Conservation (phyloP, 805 yeast species). For the Monosporozyma yasuniensis region DNA sequence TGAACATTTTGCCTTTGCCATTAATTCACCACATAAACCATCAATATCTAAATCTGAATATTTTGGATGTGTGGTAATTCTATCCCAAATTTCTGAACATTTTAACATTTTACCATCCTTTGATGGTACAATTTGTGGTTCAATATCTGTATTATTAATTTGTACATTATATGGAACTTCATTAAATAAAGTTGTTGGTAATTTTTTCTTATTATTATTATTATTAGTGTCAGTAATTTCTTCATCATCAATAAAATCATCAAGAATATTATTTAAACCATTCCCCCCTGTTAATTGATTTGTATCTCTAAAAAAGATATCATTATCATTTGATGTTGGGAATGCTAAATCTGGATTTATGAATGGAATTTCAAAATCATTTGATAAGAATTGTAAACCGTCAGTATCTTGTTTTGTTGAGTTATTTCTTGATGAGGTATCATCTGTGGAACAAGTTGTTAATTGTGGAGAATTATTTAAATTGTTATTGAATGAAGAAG, state of each 20-base stretch:
- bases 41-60: conserved; percentile 91
- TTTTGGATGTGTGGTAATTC: conserved; percentile 88
- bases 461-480: conserved; percentile 2
- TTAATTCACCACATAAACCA: conserved; percentile 82
- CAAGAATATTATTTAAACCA: background rate
- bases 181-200: conserved; percentile 8
- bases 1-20: conserved; percentile 89
- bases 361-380: conserved; percentile 13
- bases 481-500: conserved; percentile 2
- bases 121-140: conserved; percentile 53
- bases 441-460: conserved; percentile 1
- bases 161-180: conserved; percentile 8
- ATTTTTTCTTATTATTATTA: background rate
- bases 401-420: background rate
- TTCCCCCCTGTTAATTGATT: background rate
- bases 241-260: conserved; percentile 5
- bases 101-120: conserved; percentile 51
- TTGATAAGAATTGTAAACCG: background rate
- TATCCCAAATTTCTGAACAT: conserved; percentile 94
- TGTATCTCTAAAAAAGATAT: conserved; percentile 12
- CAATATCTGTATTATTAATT: conserved; percentile 16
- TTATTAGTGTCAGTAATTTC: background rate
- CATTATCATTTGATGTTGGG: conserved; percentile 14
- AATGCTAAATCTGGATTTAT: conserved; percentile 26
- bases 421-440: background rate